phyloP scores from a whole-genome alignment of 2,329 filamentous ascomycete genomes.

The Pseudogymnoascus sp. region DNA sequence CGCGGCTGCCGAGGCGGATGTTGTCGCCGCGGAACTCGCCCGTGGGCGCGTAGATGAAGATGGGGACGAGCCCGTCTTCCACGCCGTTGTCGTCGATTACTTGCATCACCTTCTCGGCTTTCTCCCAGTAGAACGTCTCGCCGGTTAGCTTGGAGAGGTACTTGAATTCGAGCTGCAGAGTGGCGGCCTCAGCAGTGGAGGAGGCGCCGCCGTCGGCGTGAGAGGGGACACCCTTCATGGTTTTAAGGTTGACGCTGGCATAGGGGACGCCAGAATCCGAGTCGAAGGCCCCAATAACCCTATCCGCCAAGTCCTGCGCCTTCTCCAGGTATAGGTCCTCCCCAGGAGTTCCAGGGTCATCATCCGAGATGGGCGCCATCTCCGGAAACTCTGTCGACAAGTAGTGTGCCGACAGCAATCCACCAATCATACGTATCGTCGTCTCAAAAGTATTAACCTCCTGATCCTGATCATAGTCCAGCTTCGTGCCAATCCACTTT shows the following conservation, averaged over 20 bases:
- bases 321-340: constrained; percentile 96
- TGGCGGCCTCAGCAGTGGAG: constrained; percentile 88
- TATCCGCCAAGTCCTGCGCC: constrained; percentile 83
- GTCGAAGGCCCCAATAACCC: constrained; percentile 79
- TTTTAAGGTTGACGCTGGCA: constrained; percentile 81
- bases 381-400: constrained; percentile 75
- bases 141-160: constrained; percentile 92
- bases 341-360: constrained; percentile 62
- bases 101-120: constrained; percentile 84
- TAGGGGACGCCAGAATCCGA: constrained; percentile 79
- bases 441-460: constrained; percentile 98
- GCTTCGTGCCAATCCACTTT: constrained; percentile 73
- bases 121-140: constrained; percentile 86
- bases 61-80: constrained; percentile 78
- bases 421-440: constrained; percentile 94
- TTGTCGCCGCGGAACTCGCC: constrained; percentile 77
- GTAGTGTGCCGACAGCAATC: constrained; percentile 87
- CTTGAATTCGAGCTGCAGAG: constrained; percentile 91
- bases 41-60: constrained; percentile 73
- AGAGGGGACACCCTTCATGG: constrained; percentile 65
- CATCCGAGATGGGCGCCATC: constrained; percentile 65
- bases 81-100: constrained; percentile 75
- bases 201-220: constrained; percentile 81
- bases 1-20: constrained; percentile 84
- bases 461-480: constrained; percentile 85